Evolutionary conservation across 306 rosid species (phyloP).

Genomic region (Glycyrrhiza uralensis): DNA sequence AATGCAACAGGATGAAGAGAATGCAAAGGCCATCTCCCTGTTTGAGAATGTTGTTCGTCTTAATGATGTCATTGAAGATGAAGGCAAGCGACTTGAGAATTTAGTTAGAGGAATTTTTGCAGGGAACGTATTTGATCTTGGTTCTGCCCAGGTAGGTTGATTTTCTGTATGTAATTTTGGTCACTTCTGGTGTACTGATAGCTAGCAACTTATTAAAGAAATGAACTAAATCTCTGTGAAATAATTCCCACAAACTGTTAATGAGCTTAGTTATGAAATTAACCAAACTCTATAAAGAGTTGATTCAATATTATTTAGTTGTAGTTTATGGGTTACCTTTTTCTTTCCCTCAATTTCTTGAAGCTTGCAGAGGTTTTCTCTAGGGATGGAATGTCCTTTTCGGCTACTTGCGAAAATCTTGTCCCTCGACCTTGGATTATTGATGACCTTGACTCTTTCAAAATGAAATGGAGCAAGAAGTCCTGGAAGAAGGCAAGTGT

Average conservation of each 20-base stretch:
- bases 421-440: slow-evolving; percentile 91
- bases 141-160: slow-evolving; percentile 72
- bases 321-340: slow-evolving; percentile 8
- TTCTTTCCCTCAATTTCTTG: slow-evolving; percentile 38
- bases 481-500: slow-evolving; percentile 80
- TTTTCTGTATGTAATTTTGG: slow-evolving; percentile 16
- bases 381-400: slow-evolving; percentile 88
- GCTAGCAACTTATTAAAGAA: not conserved
- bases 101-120: slow-evolving; percentile 86
- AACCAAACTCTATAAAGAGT: not conserved
- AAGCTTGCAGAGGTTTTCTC: slow-evolving; percentile 95
- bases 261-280: not conserved
- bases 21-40: slow-evolving; percentile 77
- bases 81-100: slow-evolving; percentile 74
- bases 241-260: not conserved
- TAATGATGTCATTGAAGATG: slow-evolving; percentile 84
- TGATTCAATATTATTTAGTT: not conserved
- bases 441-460: slow-evolving; percentile 85
- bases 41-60: slow-evolving; percentile 63
- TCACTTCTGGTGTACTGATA: not conserved
- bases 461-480: slow-evolving; percentile 68
- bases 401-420: slow-evolving; percentile 75
- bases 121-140: slow-evolving; percentile 95
- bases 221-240: not conserved
- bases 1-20: slow-evolving; percentile 74